A percentile compares a stretch with the other conserved stretches of the same genome.
Conservation (phyloP, 2,329 filamentous ascomycete genomes). For the Neopestalotiopsis sp. region DNA sequence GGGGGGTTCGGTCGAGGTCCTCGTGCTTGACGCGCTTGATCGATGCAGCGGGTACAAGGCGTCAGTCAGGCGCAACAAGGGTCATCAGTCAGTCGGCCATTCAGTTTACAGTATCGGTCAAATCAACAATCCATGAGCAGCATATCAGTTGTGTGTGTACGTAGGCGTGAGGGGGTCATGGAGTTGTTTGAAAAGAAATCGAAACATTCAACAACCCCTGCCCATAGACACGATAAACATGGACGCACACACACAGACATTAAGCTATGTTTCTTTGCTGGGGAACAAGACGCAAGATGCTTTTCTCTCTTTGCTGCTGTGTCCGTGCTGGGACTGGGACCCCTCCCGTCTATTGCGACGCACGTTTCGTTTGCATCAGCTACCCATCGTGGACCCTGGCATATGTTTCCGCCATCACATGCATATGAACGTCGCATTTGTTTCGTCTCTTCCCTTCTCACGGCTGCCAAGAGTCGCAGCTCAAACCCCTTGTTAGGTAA, state of each 20-base stretch:
- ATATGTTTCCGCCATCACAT: not conserved
- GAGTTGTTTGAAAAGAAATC: not conserved
- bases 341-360: not conserved
- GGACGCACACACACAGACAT: not conserved
- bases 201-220: conserved; percentile 4
- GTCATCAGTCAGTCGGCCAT: not conserved
- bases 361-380: conserved; percentile 2
- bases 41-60: not conserved
- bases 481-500: not conserved
- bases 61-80: not conserved
- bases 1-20: not conserved
- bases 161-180: not conserved
- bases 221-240: not conserved
- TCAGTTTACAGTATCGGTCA: not conserved
- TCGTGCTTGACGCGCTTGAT: not conserved
- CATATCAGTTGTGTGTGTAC: too few species aligned
- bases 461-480: not conserved
- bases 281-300: not conserved
- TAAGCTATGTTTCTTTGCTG: conserved; percentile 4
- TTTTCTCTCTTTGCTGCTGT: not conserved
- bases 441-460: not conserved
- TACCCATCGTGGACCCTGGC: not conserved
- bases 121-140: not conserved
- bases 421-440: not conserved
- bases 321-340: not conserved